Conservation (phyloP, 2,329 filamentous ascomycete species). For the Colletotrichum truncatum region DNA sequence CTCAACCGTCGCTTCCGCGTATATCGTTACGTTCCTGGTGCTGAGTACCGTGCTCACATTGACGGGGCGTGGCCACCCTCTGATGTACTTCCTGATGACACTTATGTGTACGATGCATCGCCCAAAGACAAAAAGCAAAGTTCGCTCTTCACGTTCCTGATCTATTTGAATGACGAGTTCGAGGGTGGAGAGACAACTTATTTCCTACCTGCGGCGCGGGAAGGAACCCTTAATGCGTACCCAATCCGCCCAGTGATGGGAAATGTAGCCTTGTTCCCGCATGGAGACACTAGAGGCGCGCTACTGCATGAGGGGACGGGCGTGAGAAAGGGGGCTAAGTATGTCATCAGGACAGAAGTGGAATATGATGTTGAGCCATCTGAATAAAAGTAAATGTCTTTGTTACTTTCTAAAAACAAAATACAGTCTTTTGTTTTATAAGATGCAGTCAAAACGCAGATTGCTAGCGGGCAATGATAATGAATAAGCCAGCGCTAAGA, state of each 20-base stretch:
- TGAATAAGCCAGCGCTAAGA: too few relatives aligned
- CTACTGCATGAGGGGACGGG: conserved; percentile 77
- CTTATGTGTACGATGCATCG: conserved; percentile 74
- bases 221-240: conserved; percentile 75
- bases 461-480: too few relatives aligned
- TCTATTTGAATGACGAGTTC: conserved; percentile 78
- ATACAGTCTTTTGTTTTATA: too few relatives aligned
- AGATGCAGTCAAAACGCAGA: too few relatives aligned
- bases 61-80: conserved; percentile 79
- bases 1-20: conserved; percentile 77
- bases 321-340: conserved; percentile 72
- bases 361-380: conserved; percentile 69
- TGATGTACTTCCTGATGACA: conserved; percentile 64
- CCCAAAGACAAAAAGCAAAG: conserved; percentile 68
- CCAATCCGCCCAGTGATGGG: conserved; percentile 76
- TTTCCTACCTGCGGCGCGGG: conserved; percentile 70
- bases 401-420: too few relatives aligned
- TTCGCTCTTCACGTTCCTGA: conserved; percentile 74
- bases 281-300: conserved; percentile 72
- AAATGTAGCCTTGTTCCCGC: conserved; percentile 73
- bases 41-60: conserved; percentile 77
- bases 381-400: neutral
- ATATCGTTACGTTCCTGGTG: conserved; percentile 77
- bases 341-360: conserved; percentile 77
- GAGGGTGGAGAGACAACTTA: conserved; percentile 77